Conservation (phyloP, 805 yeast genomes). For the Candida tallmaniae region DNA sequence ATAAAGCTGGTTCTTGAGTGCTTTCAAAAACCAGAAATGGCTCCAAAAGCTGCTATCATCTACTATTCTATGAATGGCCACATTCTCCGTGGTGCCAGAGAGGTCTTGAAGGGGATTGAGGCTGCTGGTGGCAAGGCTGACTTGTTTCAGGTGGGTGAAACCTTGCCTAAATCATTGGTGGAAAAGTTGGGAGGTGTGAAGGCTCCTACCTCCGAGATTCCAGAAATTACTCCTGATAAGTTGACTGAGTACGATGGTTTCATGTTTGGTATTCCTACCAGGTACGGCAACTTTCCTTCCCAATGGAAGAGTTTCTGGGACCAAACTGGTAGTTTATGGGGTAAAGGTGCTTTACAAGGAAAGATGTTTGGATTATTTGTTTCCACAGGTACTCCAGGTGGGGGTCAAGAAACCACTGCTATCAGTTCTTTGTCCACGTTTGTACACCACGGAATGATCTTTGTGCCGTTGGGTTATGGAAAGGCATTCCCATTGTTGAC, state of each 20-base stretch:
- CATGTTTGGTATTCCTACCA: constrained; percentile 81
- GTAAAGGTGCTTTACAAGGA: constrained; percentile 63
- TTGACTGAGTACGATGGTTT: constrained; percentile 70
- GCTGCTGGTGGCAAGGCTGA: constrained; percentile 65
- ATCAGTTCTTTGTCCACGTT: constrained; percentile 61
- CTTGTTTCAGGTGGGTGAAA: constrained; percentile 71
- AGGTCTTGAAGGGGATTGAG: constrained; percentile 63
- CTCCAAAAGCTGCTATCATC: constrained; percentile 31
- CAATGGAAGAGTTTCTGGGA: constrained; percentile 81
- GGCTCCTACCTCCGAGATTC: constrained; percentile 28
- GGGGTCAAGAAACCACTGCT: constrained; percentile 76
- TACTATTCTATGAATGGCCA: constrained; percentile 79
- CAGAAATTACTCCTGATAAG: constrained; percentile 57
- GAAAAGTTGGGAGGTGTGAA: constrained; percentile 57
- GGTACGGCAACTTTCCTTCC: constrained; percentile 78
- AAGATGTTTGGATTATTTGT: constrained; percentile 72
- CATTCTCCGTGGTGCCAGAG: constrained; percentile 60
- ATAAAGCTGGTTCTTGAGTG: no score
- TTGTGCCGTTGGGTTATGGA: constrained; percentile 72
- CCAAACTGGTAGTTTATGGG: constrained; percentile 78
- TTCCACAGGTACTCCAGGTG: constrained; percentile 72
- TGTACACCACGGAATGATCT: constrained; percentile 78
- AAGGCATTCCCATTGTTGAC: constrained; percentile 50
- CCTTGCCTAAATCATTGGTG: constrained; percentile 58
- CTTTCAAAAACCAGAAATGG: not conserved